Evolutionary conservation across 441 rosid species (phyloP).

Genomic region (Populus trichocarpa): DNA sequence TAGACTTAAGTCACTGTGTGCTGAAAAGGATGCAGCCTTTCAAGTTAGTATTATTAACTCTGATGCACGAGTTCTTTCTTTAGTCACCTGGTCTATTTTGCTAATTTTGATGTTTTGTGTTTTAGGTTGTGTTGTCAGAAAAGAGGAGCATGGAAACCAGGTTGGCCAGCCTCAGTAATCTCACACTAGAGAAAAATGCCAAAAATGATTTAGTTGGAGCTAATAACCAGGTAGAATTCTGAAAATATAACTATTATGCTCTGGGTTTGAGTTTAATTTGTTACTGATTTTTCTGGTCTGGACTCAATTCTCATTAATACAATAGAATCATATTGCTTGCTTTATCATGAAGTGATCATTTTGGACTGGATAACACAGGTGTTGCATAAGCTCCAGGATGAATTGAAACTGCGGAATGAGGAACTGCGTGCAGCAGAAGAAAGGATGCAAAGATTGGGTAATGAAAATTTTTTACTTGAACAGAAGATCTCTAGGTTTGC

Average conservation of each 20-base stretch:
- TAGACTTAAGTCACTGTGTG: conserved; percentile 48
- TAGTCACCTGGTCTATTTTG: not conserved
- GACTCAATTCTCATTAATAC: not conserved
- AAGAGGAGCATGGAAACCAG: conserved; percentile 59
- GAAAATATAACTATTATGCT: not conserved
- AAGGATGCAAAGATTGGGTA: conserved; percentile 41
- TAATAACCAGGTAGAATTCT: conserved; percentile 50
- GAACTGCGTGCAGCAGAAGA: conserved; percentile 56
- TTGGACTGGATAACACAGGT: conserved; percentile 37
- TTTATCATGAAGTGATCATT: conserved; percentile 10
- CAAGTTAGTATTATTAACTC: conserved; percentile 47
- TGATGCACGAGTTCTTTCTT: conserved; percentile 7
- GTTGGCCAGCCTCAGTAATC: conserved; percentile 43
- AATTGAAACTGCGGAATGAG: conserved; percentile 56
- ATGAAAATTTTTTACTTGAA: conserved; percentile 60
- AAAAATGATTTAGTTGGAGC: conserved; percentile 39
- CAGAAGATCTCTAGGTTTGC: conserved; percentile 59
- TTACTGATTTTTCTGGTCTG: not conserved
- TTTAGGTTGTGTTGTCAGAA: conserved; percentile 58
- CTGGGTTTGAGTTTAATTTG: not conserved
- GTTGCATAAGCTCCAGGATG: conserved; percentile 58
- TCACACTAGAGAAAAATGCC: conserved; percentile 38
- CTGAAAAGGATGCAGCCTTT: conserved; percentile 66
- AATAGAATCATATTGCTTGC: not conserved
- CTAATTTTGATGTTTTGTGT: conserved; percentile 14